phyloP scores from a whole-genome alignment of 2,329 filamentous ascomycete genomes.

The Fusarium sterilihyphosum region DNA sequence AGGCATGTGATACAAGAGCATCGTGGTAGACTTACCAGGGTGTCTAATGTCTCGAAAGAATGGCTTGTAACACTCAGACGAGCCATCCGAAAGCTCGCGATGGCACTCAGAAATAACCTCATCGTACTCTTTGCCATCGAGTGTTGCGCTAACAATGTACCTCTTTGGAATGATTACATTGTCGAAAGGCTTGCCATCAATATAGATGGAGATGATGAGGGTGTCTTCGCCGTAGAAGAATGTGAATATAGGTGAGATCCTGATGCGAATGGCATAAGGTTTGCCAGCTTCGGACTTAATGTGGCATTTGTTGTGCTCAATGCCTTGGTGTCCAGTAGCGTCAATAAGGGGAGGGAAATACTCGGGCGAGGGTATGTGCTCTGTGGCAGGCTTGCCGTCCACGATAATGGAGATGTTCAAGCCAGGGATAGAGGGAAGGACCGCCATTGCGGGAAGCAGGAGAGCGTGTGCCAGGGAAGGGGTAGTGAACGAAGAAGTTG shows the following conservation, averaged over 20 bases:
- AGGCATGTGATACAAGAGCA: not conserved
- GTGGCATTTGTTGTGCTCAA: not conserved
- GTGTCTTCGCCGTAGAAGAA: rapidly evolving
- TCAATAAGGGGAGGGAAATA: not conserved
- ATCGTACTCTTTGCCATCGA: too few species aligned
- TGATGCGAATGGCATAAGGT: not conserved
- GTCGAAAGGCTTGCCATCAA: not conserved
- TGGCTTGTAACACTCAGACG: not conserved
- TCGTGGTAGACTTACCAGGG: not conserved
- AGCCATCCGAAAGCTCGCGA: not conserved
- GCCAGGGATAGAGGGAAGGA: not conserved
- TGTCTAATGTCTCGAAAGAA: not conserved
- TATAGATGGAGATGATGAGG: rapidly evolving
- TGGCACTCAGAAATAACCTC: not conserved
- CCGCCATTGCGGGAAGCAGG: not conserved
- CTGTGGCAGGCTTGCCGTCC: rapidly evolving
- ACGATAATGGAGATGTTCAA: not conserved
- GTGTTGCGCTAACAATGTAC: not conserved
- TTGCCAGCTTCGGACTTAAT: not conserved
- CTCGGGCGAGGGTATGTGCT: not conserved
- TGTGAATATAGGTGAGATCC: rapidly evolving
- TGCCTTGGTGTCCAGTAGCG: rapidly evolving
- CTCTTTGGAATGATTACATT: not conserved
- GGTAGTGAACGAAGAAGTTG: rapidly evolving
- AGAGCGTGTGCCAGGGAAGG: rapidly evolving